phyloP scores from a whole-genome alignment of 2,329 filamentous ascomycete genomes.

The Trichoderma cornu-damae region DNA sequence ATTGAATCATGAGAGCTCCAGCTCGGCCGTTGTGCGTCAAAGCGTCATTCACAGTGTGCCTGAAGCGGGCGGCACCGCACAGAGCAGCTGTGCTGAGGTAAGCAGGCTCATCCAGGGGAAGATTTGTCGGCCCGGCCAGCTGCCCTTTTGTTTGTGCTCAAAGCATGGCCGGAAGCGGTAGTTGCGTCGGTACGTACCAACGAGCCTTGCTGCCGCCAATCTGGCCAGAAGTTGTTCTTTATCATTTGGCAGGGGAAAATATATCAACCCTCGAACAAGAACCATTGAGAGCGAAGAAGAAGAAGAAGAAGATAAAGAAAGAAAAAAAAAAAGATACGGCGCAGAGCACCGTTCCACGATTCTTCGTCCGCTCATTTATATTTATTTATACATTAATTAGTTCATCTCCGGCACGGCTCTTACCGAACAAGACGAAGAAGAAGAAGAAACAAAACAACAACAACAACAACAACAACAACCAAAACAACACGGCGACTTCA shows the following conservation, averaged over 20 bases:
- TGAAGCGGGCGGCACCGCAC: conserved; percentile 18
- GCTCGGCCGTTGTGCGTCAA: conserved; percentile 13
- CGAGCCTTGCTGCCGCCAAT: conserved; percentile 21
- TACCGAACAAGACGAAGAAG: too few species aligned
- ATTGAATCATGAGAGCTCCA: conserved; percentile 18
- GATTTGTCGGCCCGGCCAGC: conserved; percentile 2
- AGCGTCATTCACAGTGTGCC: conserved; percentile 31
- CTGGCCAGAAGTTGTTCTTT: conserved; percentile 23
- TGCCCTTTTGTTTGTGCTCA: neutral
- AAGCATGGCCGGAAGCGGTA: conserved; percentile 1
- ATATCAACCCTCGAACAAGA: neutral
- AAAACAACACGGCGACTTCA: too few species aligned
- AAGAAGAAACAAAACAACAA: too few species aligned
- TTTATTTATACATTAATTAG: too few species aligned
- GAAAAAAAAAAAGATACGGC: neutral
- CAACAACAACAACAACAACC: too few species aligned
- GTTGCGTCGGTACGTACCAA: conserved; percentile 19
- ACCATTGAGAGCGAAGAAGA: too few species aligned
- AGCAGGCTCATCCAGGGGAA: neutral
- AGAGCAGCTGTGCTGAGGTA: neutral
- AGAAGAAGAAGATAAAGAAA: too few species aligned
- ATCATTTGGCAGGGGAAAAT: neutral
- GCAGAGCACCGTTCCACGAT: neutral
- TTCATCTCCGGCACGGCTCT: too few species aligned
- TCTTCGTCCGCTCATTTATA: conserved; percentile 5